phyloP scores from a whole-genome alignment of 139 green algal species.

The Ettlia oleoabundans region DNA sequence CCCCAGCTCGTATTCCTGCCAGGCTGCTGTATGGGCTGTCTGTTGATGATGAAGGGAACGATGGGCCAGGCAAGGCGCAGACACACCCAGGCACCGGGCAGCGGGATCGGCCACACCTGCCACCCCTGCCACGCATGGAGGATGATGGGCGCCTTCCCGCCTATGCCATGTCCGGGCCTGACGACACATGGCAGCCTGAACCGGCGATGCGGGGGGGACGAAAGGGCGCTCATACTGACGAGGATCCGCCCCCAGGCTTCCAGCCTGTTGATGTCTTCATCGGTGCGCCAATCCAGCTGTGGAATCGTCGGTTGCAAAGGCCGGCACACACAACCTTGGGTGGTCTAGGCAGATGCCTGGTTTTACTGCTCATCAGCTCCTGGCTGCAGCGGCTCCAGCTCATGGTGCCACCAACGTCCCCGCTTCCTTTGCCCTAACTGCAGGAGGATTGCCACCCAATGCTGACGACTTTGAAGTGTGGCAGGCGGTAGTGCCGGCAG shows the following conservation, averaged over 20 bases:
- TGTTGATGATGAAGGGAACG: background rate
- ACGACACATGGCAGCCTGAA: background rate
- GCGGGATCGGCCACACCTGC: background rate
- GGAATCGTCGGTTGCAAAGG: no score
- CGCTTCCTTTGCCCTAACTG: background rate
- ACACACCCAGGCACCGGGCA: background rate
- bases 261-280: conserved; percentile 6
- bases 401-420: no score
- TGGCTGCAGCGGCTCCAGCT: no score
- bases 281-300: no score
- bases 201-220: background rate
- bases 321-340: no score
- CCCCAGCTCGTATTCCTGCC: no score
- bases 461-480: conserved; percentile 21
- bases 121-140: background rate
- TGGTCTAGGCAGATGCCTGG: background rate
- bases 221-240: background rate
- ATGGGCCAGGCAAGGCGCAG: background rate
- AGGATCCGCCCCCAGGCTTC: conserved; percentile 12
- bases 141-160: conserved; percentile 11
- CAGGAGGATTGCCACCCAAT: conserved; percentile 22
- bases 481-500: background rate
- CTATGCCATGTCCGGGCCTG: background rate
- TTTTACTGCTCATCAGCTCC: background rate
- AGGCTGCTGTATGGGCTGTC: conserved; percentile 20